Conservation (phyloP, 2,329 filamentous ascomycete genomes). For the Xylariaceae sp. region DNA sequence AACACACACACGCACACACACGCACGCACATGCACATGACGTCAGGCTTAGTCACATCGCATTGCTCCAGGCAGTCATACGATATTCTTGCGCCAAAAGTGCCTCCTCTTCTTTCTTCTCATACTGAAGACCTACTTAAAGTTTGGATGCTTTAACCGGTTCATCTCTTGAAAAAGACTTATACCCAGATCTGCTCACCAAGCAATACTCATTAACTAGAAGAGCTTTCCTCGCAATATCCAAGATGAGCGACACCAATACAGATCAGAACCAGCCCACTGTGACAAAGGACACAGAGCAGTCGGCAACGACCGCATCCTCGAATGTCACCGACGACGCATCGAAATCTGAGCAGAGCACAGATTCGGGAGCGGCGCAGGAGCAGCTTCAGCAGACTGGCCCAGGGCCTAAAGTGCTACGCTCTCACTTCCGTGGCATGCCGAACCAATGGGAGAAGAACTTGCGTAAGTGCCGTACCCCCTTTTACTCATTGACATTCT, state of each 20-base stretch:
- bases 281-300: slow-evolving; percentile 15
- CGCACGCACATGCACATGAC: too few species aligned
- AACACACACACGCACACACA: too few species aligned
- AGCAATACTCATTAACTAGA: too few species aligned
- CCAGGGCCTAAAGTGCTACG: slow-evolving; percentile 28
- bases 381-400: slow-evolving; percentile 16
- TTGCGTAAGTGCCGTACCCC: slow-evolving; percentile 20
- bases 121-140: too few species aligned
- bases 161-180: too few species aligned
- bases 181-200: too few species aligned
- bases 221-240: neutral
- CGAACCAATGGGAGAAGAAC: slow-evolving; percentile 40
- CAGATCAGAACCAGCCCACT: slow-evolving; percentile 6
- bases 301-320: slow-evolving; percentile 2
- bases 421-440: slow-evolving; percentile 38
- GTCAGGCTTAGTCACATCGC: slow-evolving; percentile 19
- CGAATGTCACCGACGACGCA: neutral
- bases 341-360: slow-evolving; percentile 7
- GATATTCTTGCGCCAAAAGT: too few species aligned
- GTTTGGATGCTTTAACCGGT: too few species aligned
- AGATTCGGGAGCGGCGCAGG: neutral
- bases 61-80: slow-evolving; percentile 7
- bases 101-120: too few species aligned
- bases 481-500: neutral
- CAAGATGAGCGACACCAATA: slow-evolving; percentile 16